Percentiles rank a stretch among this genome's conserved stretches.
phyloP scores from a whole-genome alignment of 495 filamentous ascomycete species.

The Daldinia vernicosa region DNA sequence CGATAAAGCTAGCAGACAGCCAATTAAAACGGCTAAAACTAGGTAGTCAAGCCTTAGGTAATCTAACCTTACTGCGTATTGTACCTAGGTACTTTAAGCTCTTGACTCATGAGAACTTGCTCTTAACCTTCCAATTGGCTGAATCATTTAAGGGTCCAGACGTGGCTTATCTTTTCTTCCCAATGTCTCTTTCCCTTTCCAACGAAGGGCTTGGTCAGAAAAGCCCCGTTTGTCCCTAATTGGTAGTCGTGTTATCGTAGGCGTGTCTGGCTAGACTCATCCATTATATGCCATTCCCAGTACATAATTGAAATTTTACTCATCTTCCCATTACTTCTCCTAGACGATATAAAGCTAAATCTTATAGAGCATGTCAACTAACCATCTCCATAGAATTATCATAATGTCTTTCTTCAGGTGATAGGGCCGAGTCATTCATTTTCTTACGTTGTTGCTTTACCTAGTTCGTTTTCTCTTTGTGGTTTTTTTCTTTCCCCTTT shows the following conservation, averaged over 20 bases:
- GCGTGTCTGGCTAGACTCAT: not conserved
- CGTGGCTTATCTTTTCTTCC: slow-evolving; percentile 10
- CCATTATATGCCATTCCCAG: not conserved
- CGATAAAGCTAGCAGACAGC: slow-evolving; percentile 26
- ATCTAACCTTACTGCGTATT: not conserved
- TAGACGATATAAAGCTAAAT: not conserved
- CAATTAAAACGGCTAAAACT: slow-evolving; percentile 23
- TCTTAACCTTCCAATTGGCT: not conserved
- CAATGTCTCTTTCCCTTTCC: not conserved
- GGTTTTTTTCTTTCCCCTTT: not conserved
- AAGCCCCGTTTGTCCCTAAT: not conserved
- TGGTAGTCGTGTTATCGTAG: slow-evolving; percentile 12
- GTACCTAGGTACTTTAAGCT: not conserved
- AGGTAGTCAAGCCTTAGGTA: not conserved
- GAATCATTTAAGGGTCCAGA: slow-evolving; percentile 7
- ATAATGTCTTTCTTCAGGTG: slow-evolving; percentile 37
- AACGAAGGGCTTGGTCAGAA: not conserved
- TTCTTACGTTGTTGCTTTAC: not conserved
- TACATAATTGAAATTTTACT: not conserved
- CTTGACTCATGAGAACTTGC: not conserved
- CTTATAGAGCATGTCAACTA: slow-evolving; percentile 8
- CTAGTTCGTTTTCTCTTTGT: not conserved
- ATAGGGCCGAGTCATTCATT: slow-evolving; percentile 12
- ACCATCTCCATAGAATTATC: slow-evolving; percentile 10
- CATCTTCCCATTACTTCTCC: not conserved